Evolutionary conservation across 371 early-diverging fungal genomes (phyloP).

Genomic region (Massospora cicadina): DNA sequence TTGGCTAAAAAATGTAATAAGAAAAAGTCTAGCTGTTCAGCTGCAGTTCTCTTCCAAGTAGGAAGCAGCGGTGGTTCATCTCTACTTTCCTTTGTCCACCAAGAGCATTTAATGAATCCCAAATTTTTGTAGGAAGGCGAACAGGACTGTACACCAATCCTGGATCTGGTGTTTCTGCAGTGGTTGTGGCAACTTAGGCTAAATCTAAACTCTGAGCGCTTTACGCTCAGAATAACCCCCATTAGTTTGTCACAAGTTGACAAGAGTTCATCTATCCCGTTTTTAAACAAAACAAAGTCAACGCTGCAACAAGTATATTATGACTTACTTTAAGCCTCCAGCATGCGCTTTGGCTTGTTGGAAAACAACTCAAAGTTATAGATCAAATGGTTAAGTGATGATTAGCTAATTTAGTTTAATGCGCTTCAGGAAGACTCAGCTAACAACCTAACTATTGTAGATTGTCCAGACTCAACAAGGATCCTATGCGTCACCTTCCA

Average conservation of each 20-base stretch:
- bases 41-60: slow-evolving; percentile 30
- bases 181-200: not conserved
- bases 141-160: not conserved
- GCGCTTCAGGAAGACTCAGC: not conserved
- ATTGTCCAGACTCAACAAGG: not conserved
- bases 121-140: not conserved
- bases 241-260: not conserved
- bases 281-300: not conserved
- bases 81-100: slow-evolving; percentile 45
- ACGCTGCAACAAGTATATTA: not conserved
- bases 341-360: not conserved
- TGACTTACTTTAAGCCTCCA: not conserved
- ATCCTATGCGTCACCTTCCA: not conserved
- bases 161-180: not conserved
- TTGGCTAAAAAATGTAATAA: slow-evolving; percentile 34
- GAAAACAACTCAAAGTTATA: not conserved
- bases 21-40: slow-evolving; percentile 19
- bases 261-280: not conserved
- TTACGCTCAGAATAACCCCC: not conserved
- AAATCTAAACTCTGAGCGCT: not conserved
- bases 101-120: slow-evolving; percentile 26
- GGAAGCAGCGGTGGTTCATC: slow-evolving; percentile 36
- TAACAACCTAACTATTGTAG: not conserved
- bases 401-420: not conserved
- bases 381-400: not conserved